These are phyloP conservation scores for Malassezia sp. DNA, from an alignment of 1,284 basidiomycete genomes.

Conservation along the genomic window DNA sequence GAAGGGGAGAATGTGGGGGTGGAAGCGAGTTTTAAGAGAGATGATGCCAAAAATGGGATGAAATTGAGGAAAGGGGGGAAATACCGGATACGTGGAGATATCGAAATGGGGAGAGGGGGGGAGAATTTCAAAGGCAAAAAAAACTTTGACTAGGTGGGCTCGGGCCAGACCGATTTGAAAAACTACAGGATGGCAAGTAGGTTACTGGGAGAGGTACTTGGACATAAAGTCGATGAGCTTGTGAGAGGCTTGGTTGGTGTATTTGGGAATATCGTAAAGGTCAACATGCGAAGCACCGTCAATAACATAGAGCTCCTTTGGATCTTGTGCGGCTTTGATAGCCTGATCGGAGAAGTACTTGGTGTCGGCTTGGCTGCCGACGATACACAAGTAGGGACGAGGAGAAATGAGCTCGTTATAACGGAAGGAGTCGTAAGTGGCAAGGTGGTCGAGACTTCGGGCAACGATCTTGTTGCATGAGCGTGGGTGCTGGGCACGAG, in stretches of 20 bases:
- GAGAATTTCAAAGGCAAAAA: too few species aligned
- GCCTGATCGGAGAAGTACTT: not conserved
- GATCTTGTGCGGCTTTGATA: not conserved
- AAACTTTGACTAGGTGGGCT: too few species aligned
- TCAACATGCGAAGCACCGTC: not conserved
- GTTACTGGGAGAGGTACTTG: not conserved
- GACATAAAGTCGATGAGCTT: not conserved
- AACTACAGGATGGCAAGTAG: too few species aligned
- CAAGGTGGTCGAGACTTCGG: not conserved
- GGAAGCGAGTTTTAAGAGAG: too few species aligned
- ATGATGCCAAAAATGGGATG: too few species aligned
- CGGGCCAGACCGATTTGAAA: too few species aligned
- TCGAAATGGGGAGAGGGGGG: too few species aligned
- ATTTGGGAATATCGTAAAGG: conserved; percentile 2
- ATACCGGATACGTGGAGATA: too few species aligned
- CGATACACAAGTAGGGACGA: not conserved
- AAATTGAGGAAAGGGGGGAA: too few species aligned
- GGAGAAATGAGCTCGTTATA: conserved; percentile 1
- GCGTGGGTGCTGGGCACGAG: conserved; percentile 1
- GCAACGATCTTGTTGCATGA: not conserved
- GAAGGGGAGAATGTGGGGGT: too few species aligned
- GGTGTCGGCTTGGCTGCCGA: not conserved
- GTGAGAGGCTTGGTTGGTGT: not conserved
- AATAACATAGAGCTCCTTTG: not conserved
- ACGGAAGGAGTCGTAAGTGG: conserved; percentile 3